Evolutionary conservation across 495 filamentous ascomycete species (phyloP).

Genomic region (Xylaria longipes): DNA sequence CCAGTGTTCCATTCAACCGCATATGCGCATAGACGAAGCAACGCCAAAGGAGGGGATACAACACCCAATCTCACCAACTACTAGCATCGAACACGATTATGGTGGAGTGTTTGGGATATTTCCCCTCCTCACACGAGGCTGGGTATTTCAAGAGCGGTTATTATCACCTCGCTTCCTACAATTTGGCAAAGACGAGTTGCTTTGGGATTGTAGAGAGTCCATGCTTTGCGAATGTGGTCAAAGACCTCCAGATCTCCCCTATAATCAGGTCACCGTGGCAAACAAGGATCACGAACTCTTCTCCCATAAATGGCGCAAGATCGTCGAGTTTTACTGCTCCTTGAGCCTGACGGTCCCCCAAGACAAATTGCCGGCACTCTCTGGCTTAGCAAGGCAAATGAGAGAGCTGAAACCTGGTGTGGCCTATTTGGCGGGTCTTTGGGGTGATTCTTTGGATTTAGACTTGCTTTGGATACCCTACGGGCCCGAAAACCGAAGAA

Average conservation of each 20-base stretch:
- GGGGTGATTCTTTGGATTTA: background rate
- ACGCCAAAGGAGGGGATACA: background rate
- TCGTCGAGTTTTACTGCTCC: background rate
- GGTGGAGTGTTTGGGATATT: background rate
- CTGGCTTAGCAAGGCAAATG: constrained; percentile 26
- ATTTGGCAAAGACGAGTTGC: constrained; percentile 28
- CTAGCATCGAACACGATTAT: background rate
- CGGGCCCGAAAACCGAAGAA: background rate
- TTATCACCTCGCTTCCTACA: constrained; percentile 32
- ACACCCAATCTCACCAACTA: background rate
- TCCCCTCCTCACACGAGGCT: constrained; percentile 21
- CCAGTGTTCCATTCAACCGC: constrained; percentile 8
- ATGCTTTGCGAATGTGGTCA: constrained; percentile 25
- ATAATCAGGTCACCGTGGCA: background rate
- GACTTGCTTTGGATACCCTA: background rate
- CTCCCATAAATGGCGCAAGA: background rate
- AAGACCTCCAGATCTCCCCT: background rate
- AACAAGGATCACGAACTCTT: background rate
- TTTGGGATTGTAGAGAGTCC: constrained; percentile 32
- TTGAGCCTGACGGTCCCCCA: constrained; percentile 16
- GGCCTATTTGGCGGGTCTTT: background rate
- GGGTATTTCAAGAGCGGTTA: constrained; percentile 32
- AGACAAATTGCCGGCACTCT: constrained; percentile 30
- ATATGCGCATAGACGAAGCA: background rate
- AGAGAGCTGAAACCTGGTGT: constrained; percentile 3